A percentile compares a stretch with the other conserved stretches of the same genome.
phyloP scores from a whole-genome alignment of 352 stramenopile species.

The Paralagenidium karlingii region DNA sequence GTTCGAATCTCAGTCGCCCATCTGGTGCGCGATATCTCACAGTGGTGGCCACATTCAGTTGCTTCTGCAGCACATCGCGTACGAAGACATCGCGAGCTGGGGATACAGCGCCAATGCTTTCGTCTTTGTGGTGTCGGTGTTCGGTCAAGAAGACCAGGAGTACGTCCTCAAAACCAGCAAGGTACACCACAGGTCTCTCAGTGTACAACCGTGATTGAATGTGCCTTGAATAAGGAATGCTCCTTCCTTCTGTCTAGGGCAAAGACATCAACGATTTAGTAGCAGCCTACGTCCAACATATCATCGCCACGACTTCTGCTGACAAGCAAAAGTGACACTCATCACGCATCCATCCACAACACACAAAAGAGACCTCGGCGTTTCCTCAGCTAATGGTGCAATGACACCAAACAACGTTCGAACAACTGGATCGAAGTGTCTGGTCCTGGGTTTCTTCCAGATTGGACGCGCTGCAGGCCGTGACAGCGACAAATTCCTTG shows the following conservation, averaged over 20 bases:
- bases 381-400: too few species aligned
- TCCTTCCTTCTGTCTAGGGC: slow-evolving; percentile 10
- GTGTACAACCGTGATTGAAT: neutral
- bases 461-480: too few species aligned
- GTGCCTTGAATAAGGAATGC: too few species aligned
- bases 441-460: too few species aligned
- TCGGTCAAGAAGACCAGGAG: slow-evolving; percentile 17
- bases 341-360: too few species aligned
- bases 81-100: slow-evolving; percentile 62
- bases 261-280: slow-evolving; percentile 49
- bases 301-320: too few species aligned
- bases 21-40: neutral
- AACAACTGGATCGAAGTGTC: too few species aligned
- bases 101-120: slow-evolving; percentile 69
- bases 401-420: too few species aligned
- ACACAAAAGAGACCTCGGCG: too few species aligned
- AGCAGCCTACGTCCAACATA: slow-evolving; percentile 34
- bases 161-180: slow-evolving; percentile 34
- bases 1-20: too few species aligned
- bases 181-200: slow-evolving; percentile 7
- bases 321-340: too few species aligned
- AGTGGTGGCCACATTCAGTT: neutral
- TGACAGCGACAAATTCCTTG: too few species aligned
- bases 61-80: slow-evolving; percentile 21
- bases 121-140: slow-evolving; percentile 51